Evolutionary conservation across 768 basidiomycete species (phyloP), one percentile per base, ranked within the genome.

Genomic region (Mycena belliarum): DNA sequence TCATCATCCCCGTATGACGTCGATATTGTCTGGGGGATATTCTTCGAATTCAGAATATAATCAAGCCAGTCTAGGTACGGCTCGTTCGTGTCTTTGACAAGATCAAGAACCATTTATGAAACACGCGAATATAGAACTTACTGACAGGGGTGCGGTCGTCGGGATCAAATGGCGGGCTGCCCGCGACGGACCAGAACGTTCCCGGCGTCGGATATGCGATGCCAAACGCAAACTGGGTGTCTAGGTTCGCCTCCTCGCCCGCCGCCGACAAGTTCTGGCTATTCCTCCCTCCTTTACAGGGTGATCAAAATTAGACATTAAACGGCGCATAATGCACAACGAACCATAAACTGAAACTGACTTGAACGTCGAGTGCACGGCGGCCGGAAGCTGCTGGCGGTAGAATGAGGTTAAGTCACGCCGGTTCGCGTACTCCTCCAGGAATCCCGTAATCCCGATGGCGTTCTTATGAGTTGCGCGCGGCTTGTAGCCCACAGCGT

Each of bases 1-100:
- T 91, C 89, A 56, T 83, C 79, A 45, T 91, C 88, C 4, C 79
- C 86, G 66, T 91, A 91, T 61, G 85, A 87, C 0, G 86, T 89
- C 0, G 87, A 87, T 38, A 91, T 88, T 6, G 82, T 75, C 60
- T 82, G 78, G 15, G 88, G 86, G 2, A 79, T 68, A 37, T 74
- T 66, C 11, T 71, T 49, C n/a, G 81, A 78, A 14, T 60, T 63
- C 0, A 82, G 70, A n/a, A 89, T 66, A 55, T 79, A 85, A 40
- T 85, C 76, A 16, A 91, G 71, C 88, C 88, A 90, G 76, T 75
- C 61, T 20, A 47, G 25, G 51, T 81, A 84, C 8, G 83, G 83
- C 63, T 84, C 82, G 33, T 84, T 84, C 3, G 73, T 70, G 55
- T 84, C 60, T 2, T 52, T 52, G 32, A 23, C 16, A 16, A 48